Percentiles rank a stretch among this genome's conserved stretches.
phyloP scores from a whole-genome alignment of 2,329 filamentous ascomycete genomes.

The Rhinocladiella similis region DNA sequence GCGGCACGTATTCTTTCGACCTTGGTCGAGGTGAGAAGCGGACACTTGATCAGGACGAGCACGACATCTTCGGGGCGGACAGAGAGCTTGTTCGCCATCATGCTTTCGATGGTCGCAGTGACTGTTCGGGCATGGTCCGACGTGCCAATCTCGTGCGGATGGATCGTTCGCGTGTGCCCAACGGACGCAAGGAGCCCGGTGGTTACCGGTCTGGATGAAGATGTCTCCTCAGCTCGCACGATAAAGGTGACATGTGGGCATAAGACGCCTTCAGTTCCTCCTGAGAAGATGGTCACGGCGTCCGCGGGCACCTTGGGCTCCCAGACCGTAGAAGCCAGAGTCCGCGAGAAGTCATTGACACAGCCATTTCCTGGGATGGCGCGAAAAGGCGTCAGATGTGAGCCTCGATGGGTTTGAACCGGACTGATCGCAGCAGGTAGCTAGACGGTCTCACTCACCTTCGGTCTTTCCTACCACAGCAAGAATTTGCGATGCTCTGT shows the following conservation, averaged over 20 bases:
- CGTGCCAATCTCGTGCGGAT: slow-evolving; percentile 35
- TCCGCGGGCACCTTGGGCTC: slow-evolving; percentile 33
- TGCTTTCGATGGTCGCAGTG: slow-evolving; percentile 18
- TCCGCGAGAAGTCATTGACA: slow-evolving; percentile 38
- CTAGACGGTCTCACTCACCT: slow-evolving; percentile 17
- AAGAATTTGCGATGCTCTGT: slow-evolving; percentile 31
- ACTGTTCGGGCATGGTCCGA: slow-evolving; percentile 32
- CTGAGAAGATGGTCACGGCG: slow-evolving; percentile 36
- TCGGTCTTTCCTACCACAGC: slow-evolving; percentile 37
- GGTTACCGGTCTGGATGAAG: neutral
- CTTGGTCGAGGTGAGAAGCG: slow-evolving; percentile 34
- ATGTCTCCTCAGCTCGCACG: slow-evolving; percentile 20
- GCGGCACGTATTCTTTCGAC: slow-evolving; percentile 28
- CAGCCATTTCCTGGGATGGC: slow-evolving; percentile 34
- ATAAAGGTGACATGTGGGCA: slow-evolving; percentile 37
- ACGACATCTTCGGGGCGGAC: slow-evolving; percentile 27
- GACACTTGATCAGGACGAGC: slow-evolving; percentile 35
- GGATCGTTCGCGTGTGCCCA: slow-evolving; percentile 31
- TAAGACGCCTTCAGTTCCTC: slow-evolving; percentile 36
- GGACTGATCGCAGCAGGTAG: too few species aligned
- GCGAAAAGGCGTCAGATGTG: neutral
- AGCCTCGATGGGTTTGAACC: neutral
- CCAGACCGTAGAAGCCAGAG: slow-evolving; percentile 35
- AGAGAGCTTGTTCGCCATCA: slow-evolving; percentile 28
- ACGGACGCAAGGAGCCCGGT: slow-evolving; percentile 31